These are phyloP conservation scores for Naegleria fowleri DNA, from an alignment of 208 protist species.

Conservation along the genomic window DNA sequence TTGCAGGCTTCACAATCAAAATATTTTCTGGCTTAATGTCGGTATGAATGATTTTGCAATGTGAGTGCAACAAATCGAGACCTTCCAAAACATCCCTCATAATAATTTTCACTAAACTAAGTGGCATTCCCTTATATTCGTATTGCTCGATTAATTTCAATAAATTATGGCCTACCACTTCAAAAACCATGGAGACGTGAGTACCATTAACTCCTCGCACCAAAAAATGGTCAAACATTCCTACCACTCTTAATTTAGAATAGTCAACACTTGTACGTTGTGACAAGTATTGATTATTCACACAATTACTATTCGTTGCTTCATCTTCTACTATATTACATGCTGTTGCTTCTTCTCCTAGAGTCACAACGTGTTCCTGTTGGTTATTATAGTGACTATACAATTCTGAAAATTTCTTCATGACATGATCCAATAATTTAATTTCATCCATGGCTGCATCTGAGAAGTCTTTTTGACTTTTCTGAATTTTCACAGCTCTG, in stretches of 20 bases:
- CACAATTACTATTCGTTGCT: conserved; percentile 20
- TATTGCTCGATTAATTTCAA: conserved; percentile 89
- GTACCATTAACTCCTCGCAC: background rate
- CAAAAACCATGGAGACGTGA: conserved; percentile 93
- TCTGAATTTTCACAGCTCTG: conserved; percentile 81
- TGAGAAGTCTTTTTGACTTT: conserved; percentile 70
- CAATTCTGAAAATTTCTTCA: conserved; percentile 62
- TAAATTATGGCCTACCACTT: conserved; percentile 90
- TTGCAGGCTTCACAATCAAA: conserved; percentile 50
- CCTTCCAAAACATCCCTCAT: conserved; percentile 40
- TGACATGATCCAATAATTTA: conserved; percentile 62
- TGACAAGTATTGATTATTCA: background rate
- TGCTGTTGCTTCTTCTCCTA: conserved; percentile 46
- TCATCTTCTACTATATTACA: conserved; percentile 54
- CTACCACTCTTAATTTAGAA: background rate
- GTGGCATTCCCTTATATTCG: conserved; percentile 86
- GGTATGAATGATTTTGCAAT: conserved; percentile 91
- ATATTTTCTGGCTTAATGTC: conserved; percentile 95
- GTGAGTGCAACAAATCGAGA: conserved; percentile 83
- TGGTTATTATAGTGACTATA: background rate
- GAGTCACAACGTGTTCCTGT: background rate
- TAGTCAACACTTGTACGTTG: background rate
- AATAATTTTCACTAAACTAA: conserved; percentile 86
- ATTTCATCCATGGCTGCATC: conserved; percentile 72
- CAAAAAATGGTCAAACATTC: background rate